Percentiles rank a stretch among this genome's conserved stretches.
phyloP scores from a whole-genome alignment of 2,329 filamentous ascomycete genomes.

The Claviceps cyperi region DNA sequence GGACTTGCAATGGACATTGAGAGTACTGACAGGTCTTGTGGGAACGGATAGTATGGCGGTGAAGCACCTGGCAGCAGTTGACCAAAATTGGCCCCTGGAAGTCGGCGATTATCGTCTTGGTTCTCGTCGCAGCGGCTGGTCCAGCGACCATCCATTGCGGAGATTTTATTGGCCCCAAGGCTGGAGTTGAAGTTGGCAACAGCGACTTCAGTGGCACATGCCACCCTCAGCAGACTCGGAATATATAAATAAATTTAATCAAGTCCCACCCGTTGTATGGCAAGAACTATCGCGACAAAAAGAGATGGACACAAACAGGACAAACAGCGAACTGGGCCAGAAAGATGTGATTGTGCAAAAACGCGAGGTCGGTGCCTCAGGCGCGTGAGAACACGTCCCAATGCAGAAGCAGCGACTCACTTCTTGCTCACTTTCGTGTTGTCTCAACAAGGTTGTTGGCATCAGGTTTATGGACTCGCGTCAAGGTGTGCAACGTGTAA shows the following conservation, averaged over 20 bases:
- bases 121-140: slow-evolving; percentile 3
- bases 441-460: background rate
- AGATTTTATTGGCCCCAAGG: slow-evolving; percentile 1
- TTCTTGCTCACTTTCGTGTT: slow-evolving; percentile 4
- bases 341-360: background rate
- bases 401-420: slow-evolving; percentile 6
- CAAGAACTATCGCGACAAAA: background rate
- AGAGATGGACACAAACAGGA: background rate
- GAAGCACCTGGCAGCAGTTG: slow-evolving; percentile 12
- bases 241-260: background rate
- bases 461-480: background rate
- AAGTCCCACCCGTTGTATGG: background rate
- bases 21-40: slow-evolving; percentile 2
- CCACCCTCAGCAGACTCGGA: background rate
- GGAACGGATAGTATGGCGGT: slow-evolving; percentile 1
- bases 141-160: slow-evolving; percentile 4
- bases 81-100: background rate
- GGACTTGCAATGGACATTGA: slow-evolving; percentile 2
- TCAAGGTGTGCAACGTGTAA: background rate
- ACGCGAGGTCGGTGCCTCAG: slow-evolving; percentile 5
- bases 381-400: background rate
- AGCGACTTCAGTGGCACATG: background rate
- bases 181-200: background rate
- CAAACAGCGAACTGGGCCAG: background rate
- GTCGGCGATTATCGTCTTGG: background rate